Base-by-base conservation (phyloP, 495 filamentous ascomycete genomes). In the Hypoxylon perforatum region DNA sequence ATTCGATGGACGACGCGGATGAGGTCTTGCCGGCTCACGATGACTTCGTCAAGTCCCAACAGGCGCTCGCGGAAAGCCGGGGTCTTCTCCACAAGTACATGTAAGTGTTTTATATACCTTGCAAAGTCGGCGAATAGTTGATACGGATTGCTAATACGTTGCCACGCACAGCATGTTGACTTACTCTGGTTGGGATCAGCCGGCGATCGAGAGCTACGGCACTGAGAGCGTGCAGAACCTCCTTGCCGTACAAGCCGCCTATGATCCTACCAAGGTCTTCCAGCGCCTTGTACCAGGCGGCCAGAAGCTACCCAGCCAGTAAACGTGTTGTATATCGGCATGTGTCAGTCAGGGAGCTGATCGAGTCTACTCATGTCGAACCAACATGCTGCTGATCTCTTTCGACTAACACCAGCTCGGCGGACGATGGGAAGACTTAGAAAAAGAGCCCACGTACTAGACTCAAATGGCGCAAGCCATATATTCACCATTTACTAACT, bases 151-250 rank as follows among this genome's bases (percentile, higher is more conserved):
- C 30, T 57, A 65, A 19, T 65, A 59, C 33, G 38, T n/a, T 17
- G 47, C 35, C n/a, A 42, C 38, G 53, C 33, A 22, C 6, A 65
- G 58, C 19, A 61, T 23, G 23, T 5, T 82, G 67, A 79, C 80
- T 10, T 81, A 80, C 60, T 77, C 79, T 3, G 76, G 67, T 15
- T 69, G 70, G 6, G 76, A 73, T 61, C 80, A 82, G 67, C 69
- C 80, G 56, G 75, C 78, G 0, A 79, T 80, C 52, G 67, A 47
- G 7, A 74, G 75, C 9, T 80, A 82, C 51, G 80, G 79, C 0
- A 9, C 1, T 5, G 73, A 75, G 54, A 80, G 75, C 59, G 66
- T 80, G 1, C 45, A 51, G 15, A 65, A 64, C 3, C 70, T 84
- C 71, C 67, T 57, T 25, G 54, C 66, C 9, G 75, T 82, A 21